These are phyloP conservation scores for Colletotrichum sp. DNA, from an alignment of 2,329 filamentous ascomycete genomes.

Conservation along the genomic window DNA sequence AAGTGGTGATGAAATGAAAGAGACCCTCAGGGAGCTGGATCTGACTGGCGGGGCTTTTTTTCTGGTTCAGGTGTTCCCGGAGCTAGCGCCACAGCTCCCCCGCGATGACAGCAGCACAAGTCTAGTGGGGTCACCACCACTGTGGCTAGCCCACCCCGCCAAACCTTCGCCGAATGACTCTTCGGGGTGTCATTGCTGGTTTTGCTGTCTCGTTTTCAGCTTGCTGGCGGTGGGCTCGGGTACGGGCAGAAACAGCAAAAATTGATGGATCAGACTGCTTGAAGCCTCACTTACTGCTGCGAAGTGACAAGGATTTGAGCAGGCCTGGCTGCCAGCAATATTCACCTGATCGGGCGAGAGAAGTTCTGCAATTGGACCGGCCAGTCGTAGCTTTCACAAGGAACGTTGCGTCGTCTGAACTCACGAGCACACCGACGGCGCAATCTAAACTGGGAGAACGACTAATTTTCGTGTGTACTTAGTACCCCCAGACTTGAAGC, in stretches of 20 bases:
- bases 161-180: slow-evolving; percentile 3
- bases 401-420: neutral
- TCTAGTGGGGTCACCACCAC: neutral
- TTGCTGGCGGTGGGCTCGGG: neutral
- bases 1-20: slow-evolving; percentile 4
- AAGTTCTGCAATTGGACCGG: neutral
- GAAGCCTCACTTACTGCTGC: neutral
- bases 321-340: neutral
- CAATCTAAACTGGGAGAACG: accelerated
- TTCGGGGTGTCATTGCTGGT: neutral
- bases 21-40: neutral
- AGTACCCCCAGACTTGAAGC: no score
- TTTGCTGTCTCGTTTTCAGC: neutral
- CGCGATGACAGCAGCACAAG: neutral
- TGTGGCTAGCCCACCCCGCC: neutral
- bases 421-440: neutral
- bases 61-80: neutral
- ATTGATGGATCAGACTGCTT: neutral
- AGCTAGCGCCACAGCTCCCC: slow-evolving; percentile 14
- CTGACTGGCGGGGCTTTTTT: neutral
- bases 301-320: neutral
- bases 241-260: neutral
- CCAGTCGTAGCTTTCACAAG: neutral
- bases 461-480: no score
- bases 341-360: neutral